A percentile compares a stretch with the other conserved stretches of the same genome.
Evolutionary conservation across 164 flowering plant species (phyloP).

Genomic region (Aristolochia californica): DNA sequence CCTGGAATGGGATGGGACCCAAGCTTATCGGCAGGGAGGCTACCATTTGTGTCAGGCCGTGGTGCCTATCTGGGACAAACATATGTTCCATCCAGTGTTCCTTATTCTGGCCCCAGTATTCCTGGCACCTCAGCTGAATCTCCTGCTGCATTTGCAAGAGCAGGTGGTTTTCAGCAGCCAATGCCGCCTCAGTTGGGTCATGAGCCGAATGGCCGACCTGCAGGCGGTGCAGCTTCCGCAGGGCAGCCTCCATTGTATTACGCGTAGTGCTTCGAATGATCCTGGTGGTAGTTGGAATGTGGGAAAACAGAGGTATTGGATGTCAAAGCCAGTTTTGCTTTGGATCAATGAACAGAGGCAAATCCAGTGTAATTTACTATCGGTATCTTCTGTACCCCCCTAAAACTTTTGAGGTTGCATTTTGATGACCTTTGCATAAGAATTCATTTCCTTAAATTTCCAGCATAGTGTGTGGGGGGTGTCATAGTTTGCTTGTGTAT

Average conservation of each 20-base stretch:
- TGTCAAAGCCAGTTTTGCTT: not conserved
- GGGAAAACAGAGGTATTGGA: not conserved
- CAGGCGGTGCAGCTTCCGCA: slow-evolving; percentile 19
- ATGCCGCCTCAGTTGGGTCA: slow-evolving; percentile 16
- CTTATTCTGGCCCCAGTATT: slow-evolving; percentile 18
- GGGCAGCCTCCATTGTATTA: slow-evolving; percentile 29
- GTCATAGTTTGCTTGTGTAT: not conserved
- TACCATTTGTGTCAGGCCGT: slow-evolving; percentile 25
- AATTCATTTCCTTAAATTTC: not conserved
- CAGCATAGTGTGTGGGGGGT: not conserved
- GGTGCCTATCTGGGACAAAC: slow-evolving; percentile 39
- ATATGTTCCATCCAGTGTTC: slow-evolving; percentile 19
- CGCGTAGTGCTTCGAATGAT: slow-evolving; percentile 1
- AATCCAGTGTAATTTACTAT: not conserved
- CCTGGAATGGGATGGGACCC: slow-evolving; percentile 48
- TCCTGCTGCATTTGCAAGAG: slow-evolving; percentile 2
- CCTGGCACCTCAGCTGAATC: slow-evolving; percentile 18
- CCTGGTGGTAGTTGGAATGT: not conserved
- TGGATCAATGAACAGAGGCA: not conserved
- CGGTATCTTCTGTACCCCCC: not conserved
- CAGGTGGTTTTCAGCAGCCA: slow-evolving; percentile 8
- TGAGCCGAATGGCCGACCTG: slow-evolving; percentile 22
- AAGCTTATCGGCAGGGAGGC: slow-evolving; percentile 24
- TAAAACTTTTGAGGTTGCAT: too few species aligned
- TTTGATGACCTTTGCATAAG: not conserved